Evolutionary conservation across 2,329 filamentous ascomycete species (phyloP), one percentile per base, ranked within the genome.

Genomic region (Alternaria triticina): DNA sequence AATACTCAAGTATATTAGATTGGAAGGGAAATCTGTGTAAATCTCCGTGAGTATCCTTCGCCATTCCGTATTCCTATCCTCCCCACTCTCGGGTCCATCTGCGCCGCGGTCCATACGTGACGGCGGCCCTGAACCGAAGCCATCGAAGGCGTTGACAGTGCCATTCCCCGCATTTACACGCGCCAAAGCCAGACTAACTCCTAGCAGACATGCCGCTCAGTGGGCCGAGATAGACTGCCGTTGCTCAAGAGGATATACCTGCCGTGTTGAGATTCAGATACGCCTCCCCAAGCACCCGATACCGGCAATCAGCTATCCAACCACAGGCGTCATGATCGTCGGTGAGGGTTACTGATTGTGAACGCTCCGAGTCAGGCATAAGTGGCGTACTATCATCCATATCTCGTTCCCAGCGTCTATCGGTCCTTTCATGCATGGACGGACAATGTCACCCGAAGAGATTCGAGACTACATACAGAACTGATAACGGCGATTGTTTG

Each of bases 1-100:
- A 25, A 10, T n/a, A 36, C 3, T 12, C 6, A n/a, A 13, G 8
- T 20, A 9, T 15, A 40, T 12, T 23, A 3, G 17, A 20, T 9
- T 25, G 9, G 6, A 40, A 23, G 27, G 25, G 11, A 5, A n/a
- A 13, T 40, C 3, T 46, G 46, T 11, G 0, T 12, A 11, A 20
- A 28, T 20, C 10, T 59, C 17, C 43, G 23, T 49, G 23, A 11
- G 59, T 62, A 54, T 17, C n/a, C 59, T 54, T 59, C 50, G 44
- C 50, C 28, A 46, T 59, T 49, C 57, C 52, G 61, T 56, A 62
- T 57, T 60, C 57, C 61, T 36, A 33, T 61, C 54, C 61, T 67
- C 70, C 70, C 71, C 71, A 73, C 70, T 68, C 62, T 72, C 68
- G 62, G 36, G 63, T 60, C 25, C 43, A 65, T 56, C 46, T 57